These are phyloP conservation scores for Eragrostis tef DNA, from an alignment of 202 grass and related monocot species.

Conservation along the genomic window DNA sequence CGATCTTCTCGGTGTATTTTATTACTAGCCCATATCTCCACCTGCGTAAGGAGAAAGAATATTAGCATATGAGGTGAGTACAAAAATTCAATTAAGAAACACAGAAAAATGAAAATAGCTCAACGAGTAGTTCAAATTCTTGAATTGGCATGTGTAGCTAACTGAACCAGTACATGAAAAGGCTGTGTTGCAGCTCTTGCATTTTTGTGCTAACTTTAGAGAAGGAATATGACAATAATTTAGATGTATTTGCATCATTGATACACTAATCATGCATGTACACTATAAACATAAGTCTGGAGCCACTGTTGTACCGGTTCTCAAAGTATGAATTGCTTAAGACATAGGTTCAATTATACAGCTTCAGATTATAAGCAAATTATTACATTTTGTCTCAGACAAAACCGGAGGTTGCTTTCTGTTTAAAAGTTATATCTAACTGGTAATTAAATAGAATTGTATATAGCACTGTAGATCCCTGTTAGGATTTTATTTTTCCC, in stretches of 20 bases:
- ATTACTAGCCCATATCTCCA: conserved; percentile 97
- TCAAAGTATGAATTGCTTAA: conserved; percentile 16
- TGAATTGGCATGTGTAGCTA: conserved; percentile 17
- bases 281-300: background rate
- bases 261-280: background rate
- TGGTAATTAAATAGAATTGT: background rate
- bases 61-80: conserved; percentile 44
- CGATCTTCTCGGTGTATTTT: conserved; percentile 78
- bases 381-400: background rate
- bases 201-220: conserved; percentile 29
- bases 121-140: conserved; percentile 30
- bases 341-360: conserved; percentile 29
- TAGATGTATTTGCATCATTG: conserved; percentile 32
- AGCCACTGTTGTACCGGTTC: background rate
- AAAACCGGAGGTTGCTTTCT: background rate
- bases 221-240: conserved; percentile 27
- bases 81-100: conserved; percentile 37
- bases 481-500: background rate
- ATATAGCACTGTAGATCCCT: background rate
- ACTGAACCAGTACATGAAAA: conserved; percentile 14
- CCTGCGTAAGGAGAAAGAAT: conserved; percentile 56
- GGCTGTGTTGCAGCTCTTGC: conserved; percentile 11
- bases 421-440: background rate
- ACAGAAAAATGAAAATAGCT: conserved; percentile 30
- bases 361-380: background rate